phyloP scores from a whole-genome alignment of 495 filamentous ascomycete genomes.

The Xylaria venustula region DNA sequence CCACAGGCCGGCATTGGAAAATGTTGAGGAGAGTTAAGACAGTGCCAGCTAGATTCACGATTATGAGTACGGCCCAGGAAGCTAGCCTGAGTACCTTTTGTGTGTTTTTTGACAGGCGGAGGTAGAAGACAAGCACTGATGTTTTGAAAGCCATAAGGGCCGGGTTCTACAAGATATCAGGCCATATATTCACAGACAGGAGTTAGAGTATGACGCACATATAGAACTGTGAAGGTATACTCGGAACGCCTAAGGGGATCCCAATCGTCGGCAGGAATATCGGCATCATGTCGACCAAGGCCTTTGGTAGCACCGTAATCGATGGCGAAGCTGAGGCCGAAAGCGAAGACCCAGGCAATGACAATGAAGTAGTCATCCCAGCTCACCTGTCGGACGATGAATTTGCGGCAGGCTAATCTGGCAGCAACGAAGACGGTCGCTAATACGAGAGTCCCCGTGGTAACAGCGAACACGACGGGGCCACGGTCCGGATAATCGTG shows the following conservation, averaged over 20 bases:
- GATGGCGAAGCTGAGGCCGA: conserved; percentile 74
- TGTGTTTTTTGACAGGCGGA: conserved; percentile 72
- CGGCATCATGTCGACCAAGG: conserved; percentile 69
- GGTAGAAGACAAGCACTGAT: conserved; percentile 87
- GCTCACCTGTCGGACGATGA: conserved; percentile 66
- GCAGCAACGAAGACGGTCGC: conserved; percentile 70
- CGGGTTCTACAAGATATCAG: conserved; percentile 65
- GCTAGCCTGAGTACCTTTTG: conserved; percentile 65
- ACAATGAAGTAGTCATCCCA: conserved; percentile 84
- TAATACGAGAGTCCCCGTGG: conserved; percentile 63
- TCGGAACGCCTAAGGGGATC: conserved; percentile 60
- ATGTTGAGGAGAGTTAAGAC: conserved; percentile 83
- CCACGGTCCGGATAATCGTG: conserved; percentile 50
- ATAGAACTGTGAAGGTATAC: conserved; percentile 82
- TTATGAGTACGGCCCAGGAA: conserved; percentile 65
- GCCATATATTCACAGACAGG: background rate
- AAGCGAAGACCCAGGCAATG: conserved; percentile 78
- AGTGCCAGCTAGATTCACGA: conserved; percentile 75
- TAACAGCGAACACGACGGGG: conserved; percentile 70
- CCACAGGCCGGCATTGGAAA: conserved; percentile 80
- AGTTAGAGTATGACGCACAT: conserved; percentile 53
- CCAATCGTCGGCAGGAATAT: conserved; percentile 53
- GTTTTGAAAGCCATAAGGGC: conserved; percentile 86
- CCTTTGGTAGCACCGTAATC: conserved; percentile 69
- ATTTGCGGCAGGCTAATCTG: conserved; percentile 68